Evolutionary conservation across 345 rosid species (phyloP).

Genomic region (Rhodomyrtus tomentosa): DNA sequence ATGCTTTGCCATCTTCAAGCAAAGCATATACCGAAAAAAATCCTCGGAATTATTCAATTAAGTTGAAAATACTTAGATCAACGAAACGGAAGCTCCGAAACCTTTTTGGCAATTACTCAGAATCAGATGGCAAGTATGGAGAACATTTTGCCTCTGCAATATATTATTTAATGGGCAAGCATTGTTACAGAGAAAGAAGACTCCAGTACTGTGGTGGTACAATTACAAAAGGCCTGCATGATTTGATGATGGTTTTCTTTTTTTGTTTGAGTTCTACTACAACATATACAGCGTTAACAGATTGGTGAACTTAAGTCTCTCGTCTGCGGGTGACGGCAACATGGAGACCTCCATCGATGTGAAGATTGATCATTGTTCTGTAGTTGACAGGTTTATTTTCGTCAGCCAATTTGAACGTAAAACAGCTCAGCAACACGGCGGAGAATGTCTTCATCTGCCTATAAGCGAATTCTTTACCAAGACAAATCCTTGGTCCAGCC

Average conservation of each 20-base stretch:
- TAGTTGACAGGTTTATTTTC: conserved; percentile 24
- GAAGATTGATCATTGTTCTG: conserved; percentile 54
- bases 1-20: not conserved
- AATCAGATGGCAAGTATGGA: not conserved
- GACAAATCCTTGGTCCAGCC: conserved; percentile 56
- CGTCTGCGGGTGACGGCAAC: conserved; percentile 18
- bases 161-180: not conserved
- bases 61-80: not conserved
- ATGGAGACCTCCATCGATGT: conserved; percentile 51
- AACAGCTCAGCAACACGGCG: conserved; percentile 23
- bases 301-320: not conserved
- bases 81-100: not conserved
- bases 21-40: not conserved
- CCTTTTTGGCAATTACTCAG: not conserved
- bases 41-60: not conserved
- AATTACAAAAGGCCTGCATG: not conserved
- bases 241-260: not conserved
- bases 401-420: conserved; percentile 31
- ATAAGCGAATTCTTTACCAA: conserved; percentile 49
- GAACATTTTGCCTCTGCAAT: not conserved
- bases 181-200: not conserved
- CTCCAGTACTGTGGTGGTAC: not conserved
- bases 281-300: not conserved
- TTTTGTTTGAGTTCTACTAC: not conserved
- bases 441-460: conserved; percentile 57